Evolutionary conservation across 2,329 filamentous ascomycete species (phyloP).

Genomic region (Aspergillus pseudotamarii): DNA sequence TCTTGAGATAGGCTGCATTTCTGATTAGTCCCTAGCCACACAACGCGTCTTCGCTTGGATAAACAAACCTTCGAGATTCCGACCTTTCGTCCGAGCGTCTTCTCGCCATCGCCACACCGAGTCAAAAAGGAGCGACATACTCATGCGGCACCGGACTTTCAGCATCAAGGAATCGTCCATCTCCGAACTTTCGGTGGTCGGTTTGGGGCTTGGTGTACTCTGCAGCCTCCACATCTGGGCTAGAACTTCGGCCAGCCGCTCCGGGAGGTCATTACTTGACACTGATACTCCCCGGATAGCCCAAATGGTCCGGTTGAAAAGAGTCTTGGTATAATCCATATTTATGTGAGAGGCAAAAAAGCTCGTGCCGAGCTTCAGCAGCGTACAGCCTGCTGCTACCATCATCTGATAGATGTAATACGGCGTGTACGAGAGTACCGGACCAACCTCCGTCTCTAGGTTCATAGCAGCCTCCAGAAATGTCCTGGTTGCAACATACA

Average conservation of each 20-base stretch:
- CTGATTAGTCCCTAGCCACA: constrained; percentile 14
- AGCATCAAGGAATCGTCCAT: constrained; percentile 57
- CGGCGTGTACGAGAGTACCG: constrained; percentile 56
- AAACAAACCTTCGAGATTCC: constrained; percentile 72
- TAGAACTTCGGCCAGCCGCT: constrained; percentile 66
- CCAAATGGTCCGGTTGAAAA: constrained; percentile 63
- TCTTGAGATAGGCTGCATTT: constrained; percentile 67
- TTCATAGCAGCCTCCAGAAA: constrained; percentile 53
- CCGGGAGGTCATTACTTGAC: constrained; percentile 64
- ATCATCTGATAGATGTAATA: constrained; percentile 71
- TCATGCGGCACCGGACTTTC: constrained; percentile 68
- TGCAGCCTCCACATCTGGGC: constrained; percentile 66
- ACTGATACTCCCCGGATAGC: constrained; percentile 64
- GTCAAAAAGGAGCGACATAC: constrained; percentile 68
- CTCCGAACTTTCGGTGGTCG: constrained; percentile 30
- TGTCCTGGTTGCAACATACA: constrained; percentile 50
- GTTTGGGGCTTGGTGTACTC: constrained; percentile 33
- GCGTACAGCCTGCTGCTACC: constrained; percentile 64
- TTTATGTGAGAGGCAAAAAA: constrained; percentile 63
- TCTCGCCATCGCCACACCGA: constrained; percentile 70
- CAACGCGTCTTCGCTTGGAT: neutral
- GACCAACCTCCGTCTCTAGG: constrained; percentile 47
- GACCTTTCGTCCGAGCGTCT: constrained; percentile 68
- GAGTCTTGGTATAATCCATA: constrained; percentile 55
- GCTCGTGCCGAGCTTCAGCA: constrained; percentile 68